Base-by-base conservation (phyloP, 495 filamentous ascomycete species). In the Aspergillus olivimuriae region DNA sequence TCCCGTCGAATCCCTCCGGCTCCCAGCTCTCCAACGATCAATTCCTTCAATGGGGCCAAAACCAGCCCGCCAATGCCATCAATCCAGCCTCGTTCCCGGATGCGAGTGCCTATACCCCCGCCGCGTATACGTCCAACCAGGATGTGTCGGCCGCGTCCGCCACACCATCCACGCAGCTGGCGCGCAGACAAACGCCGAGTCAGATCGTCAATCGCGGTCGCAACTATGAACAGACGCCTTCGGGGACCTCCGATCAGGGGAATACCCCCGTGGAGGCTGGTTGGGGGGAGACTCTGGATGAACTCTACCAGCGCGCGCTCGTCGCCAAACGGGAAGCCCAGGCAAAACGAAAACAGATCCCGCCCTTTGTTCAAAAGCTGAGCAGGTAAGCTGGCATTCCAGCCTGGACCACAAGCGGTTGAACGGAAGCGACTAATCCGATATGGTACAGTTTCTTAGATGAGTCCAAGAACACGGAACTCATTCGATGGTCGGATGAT, bases 401-500 rank as follows among this genome's bases (percentile, higher is more conserved):
- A 5, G n/a, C 9, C 22, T 20, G 4, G 7, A 31, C 24, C 5
- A 11, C 15, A 18, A 10, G 36, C 28, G 35, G n/a, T 40, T 11
- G 21, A 17, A 19, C 24, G 22, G 20, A n/a, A 18, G 26, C 24
- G 31, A 42, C 66, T 66, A 43, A 67, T 45, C 17, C 21, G 35
- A 51, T 28, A 34, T 23, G 23, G 4, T 36, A 20, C 53, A 98
- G 92, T 61, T 98, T 99, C 57, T 72, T 99, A 12, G 90, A 97
- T 48, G 83, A 94, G 53, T 80, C 79, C 2, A 87, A 89, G 56
- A 94, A 95, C 52, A 94, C 87, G 0, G 86, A 96, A 10, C 69
- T 99, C 35, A 99, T 99, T 54, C 84, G 94, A 50, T 99, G 92
- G 92, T 96, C 94, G 0, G 87, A 94, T 48, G 83, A 87, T 58